A percentile compares a stretch with the other conserved stretches of the same genome.
phyloP scores from a whole-genome alignment of 305 asterid genomes.

The Fraxinus sp. region DNA sequence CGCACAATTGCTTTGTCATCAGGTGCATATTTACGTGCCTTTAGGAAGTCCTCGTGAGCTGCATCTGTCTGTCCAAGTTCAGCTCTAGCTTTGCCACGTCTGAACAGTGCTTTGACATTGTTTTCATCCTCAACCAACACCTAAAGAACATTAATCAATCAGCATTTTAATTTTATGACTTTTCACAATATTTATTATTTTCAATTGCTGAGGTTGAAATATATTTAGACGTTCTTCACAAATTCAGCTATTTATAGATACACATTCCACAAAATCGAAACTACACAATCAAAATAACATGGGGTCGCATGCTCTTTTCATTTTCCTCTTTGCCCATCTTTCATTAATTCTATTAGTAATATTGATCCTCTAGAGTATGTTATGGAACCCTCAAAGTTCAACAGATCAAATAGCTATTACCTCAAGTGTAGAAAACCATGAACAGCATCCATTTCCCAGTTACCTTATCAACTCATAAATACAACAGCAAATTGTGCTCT shows the following conservation, averaged over 20 bases:
- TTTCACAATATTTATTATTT: not conserved
- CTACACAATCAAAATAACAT: not conserved
- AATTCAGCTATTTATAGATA: not conserved
- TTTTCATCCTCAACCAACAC: conserved; percentile 82
- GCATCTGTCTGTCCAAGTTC: conserved; percentile 95
- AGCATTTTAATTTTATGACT: not conserved
- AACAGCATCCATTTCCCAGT: not conserved
- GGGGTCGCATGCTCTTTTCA: not conserved
- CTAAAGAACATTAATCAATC: conserved; percentile 33
- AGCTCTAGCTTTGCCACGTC: conserved; percentile 94
- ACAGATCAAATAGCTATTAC: not conserved
- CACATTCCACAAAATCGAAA: not conserved
- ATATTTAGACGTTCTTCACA: not conserved
- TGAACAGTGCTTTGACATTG: conserved; percentile 81
- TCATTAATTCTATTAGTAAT: not conserved
- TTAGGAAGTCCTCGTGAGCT: conserved; percentile 87
- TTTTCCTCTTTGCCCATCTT: not conserved
- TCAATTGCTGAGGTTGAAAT: not conserved
- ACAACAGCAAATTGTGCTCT: not conserved
- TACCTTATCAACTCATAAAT: not conserved
- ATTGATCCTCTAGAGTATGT: not conserved
- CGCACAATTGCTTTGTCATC: conserved; percentile 72
- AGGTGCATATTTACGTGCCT: conserved; percentile 84
- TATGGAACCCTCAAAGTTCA: not conserved
- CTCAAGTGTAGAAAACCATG: not conserved